Base-by-base conservation (phyloP, 805 yeast genomes). In the Metschnikowia picachoensis region DNA sequence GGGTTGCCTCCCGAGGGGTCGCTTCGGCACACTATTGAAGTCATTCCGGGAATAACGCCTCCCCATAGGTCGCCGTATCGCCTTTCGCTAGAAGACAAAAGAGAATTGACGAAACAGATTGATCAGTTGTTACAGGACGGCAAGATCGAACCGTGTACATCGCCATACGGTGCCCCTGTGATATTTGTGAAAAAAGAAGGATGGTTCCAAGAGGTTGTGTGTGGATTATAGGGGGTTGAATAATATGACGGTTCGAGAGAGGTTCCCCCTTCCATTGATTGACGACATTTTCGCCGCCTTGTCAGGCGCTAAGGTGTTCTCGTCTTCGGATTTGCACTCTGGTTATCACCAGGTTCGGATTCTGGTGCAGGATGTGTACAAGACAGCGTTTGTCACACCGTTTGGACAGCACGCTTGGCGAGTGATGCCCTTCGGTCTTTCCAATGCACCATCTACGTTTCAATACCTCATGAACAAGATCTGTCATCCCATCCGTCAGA, bases 291-390 rank as follows among this genome's bases (percentile, higher is more conserved):
- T n/a, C n/a, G n/a, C n/a, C n/a, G n/a, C n/a, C n/a, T n/a, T n/a
- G n/a, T n/a, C n/a, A n/a, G n/a, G n/a, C n/a, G 36, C 50, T 2
- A 39, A 39, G 27, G 20, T 46, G 2, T 46, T 46, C 30, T 39
- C 50, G 8, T 25, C 39, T 10, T 20, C 39, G 7, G 46, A 47
- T 15, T 37, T 47, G 5, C 39, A 31, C 25, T 40, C 46, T 2
- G 51, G 51, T 2, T 47, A 43, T 17, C 50, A 47, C 14, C 48
- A 40, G 25, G 40, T 47, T 29, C 28, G 44, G n/a, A 44, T 44
- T 30, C 37, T 17, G 4, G 37, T 17, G n/a, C 20, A 30, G 8
- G 45, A 39, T 29, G 34, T 36, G 14, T 27, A 36, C 17, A 44
- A 44, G 13, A 44, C 51, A 2, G 51, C 38, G 3, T 48, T 44